These are phyloP conservation scores for Coccomyxa sp. DNA, from an alignment of 139 green algal genomes.

Conservation along the genomic window DNA sequence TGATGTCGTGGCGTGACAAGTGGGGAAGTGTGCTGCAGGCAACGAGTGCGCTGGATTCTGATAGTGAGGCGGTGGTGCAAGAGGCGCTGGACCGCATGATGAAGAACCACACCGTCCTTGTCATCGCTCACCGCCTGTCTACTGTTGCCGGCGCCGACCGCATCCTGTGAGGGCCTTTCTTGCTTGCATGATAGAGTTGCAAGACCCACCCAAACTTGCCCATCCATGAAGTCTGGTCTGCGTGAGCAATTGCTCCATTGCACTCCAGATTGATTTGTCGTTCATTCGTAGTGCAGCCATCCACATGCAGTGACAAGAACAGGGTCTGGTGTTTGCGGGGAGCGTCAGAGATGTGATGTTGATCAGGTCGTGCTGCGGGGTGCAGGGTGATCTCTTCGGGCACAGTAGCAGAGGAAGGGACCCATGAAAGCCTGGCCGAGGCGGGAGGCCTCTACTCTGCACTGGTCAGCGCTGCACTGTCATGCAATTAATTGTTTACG, in stretches of 20 bases:
- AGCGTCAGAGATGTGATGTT: background rate
- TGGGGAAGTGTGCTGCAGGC: conserved; percentile 36
- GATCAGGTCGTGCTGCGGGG: background rate
- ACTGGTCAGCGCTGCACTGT: conserved; percentile 42
- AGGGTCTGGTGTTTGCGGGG: background rate
- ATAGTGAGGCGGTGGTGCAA: conserved; percentile 80
- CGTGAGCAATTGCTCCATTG: background rate
- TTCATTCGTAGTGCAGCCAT: background rate
- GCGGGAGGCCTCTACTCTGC: conserved; percentile 44
- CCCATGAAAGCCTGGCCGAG: conserved; percentile 53
- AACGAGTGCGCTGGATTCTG: conserved; percentile 73
- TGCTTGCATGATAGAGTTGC: background rate
- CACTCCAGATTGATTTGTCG: background rate
- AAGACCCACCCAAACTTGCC: background rate
- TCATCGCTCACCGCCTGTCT: conserved; percentile 85
- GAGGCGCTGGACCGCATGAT: conserved; percentile 86
- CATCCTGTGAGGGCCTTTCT: conserved; percentile 48
- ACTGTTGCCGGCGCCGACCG: conserved; percentile 72
- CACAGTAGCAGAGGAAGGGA: conserved; percentile 48
- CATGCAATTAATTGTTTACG: background rate
- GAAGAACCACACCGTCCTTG: conserved; percentile 74
- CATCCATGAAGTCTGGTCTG: background rate
- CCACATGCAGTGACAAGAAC: background rate
- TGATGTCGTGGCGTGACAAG: background rate
- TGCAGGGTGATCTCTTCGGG: conserved; percentile 52